Evolutionary conservation across 257 asterid species (phyloP).

Genomic region (Gentiana macrophylla): DNA sequence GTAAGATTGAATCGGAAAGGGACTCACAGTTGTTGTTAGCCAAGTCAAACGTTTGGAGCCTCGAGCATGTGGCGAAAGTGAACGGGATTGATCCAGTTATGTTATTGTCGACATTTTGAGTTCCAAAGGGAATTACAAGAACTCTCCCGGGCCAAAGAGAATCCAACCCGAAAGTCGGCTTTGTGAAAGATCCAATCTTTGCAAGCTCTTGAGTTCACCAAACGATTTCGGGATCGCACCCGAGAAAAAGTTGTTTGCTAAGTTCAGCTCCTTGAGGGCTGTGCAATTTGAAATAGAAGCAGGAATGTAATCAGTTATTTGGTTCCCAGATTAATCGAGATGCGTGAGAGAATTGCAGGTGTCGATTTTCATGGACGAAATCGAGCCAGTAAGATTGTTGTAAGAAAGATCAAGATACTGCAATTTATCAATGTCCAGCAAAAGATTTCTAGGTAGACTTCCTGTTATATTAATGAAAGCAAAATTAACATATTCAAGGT

Average conservation of each 20-base stretch:
- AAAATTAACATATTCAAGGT: slow-evolving; percentile 54
- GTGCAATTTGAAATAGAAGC: slow-evolving; percentile 60
- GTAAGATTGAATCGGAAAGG: slow-evolving; percentile 64
- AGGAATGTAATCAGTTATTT: slow-evolving; percentile 46
- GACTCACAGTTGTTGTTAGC: slow-evolving; percentile 62
- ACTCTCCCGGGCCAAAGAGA: too few species aligned
- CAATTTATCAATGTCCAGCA: slow-evolving; percentile 40
- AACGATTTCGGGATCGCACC: slow-evolving; percentile 59
- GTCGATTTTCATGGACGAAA: slow-evolving; percentile 44
- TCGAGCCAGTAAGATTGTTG: slow-evolving; percentile 62
- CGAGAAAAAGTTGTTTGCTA: slow-evolving; percentile 43
- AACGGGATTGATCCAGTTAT: slow-evolving; percentile 67
- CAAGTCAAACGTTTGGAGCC: slow-evolving; percentile 54
- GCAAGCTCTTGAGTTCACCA: slow-evolving; percentile 50
- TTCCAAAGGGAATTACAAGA: slow-evolving; percentile 49
- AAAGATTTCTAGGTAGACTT: slow-evolving; percentile 36
- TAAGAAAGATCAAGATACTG: slow-evolving; percentile 65
- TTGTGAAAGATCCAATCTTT: slow-evolving; percentile 65
- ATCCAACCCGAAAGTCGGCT: slow-evolving; percentile 81
- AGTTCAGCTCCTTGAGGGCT: slow-evolving; percentile 33
- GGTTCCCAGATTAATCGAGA: slow-evolving; percentile 74
- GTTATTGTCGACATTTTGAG: slow-evolving; percentile 67
- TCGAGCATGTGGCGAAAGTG: slow-evolving; percentile 56
- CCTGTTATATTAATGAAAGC: slow-evolving; percentile 78
- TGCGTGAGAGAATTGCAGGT: slow-evolving; percentile 47